Evolutionary conservation across 2,329 filamentous ascomycete genomes (phyloP).

Genomic region (Penicillium oxalicum): DNA sequence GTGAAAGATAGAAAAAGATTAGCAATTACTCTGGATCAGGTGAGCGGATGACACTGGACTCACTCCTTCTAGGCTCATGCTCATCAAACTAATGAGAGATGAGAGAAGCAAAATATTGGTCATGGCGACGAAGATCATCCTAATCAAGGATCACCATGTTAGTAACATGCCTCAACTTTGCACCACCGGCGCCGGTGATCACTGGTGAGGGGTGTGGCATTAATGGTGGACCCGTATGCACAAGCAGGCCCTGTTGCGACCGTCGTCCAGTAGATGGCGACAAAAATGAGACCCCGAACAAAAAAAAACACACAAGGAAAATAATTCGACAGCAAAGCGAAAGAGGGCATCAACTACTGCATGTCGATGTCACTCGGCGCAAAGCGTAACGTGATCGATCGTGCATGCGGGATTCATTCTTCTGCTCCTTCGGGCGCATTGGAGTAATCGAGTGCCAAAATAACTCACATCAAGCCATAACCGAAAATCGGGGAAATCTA

Average conservation of each 20-base stretch:
- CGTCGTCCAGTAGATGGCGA: no score
- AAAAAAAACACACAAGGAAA: background rate
- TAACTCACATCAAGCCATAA: slow-evolving; percentile 36
- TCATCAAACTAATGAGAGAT: slow-evolving; percentile 53
- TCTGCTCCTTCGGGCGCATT: slow-evolving; percentile 21
- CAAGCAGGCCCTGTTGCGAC: background rate
- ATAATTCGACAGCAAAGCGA: background rate
- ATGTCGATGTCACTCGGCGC: slow-evolving; percentile 6
- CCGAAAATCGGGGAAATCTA: slow-evolving; percentile 39
- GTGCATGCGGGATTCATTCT: slow-evolving; percentile 23
- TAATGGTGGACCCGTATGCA: slow-evolving; percentile 7
- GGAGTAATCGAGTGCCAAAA: slow-evolving; percentile 1
- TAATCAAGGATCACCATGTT: slow-evolving; percentile 9
- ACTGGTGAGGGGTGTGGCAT: slow-evolving; percentile 11
- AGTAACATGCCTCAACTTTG: no score
- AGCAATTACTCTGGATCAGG: background rate
- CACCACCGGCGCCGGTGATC: slow-evolving; percentile 1
- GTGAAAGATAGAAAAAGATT: slow-evolving; percentile 3
- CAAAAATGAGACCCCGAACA: background rate
- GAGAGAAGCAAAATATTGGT: slow-evolving; percentile 58
- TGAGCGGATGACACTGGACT: slow-evolving; percentile 6
- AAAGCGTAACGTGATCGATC: slow-evolving; percentile 31
- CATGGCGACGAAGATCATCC: slow-evolving; percentile 55
- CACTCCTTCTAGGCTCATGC: slow-evolving; percentile 53
- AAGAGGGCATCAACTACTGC: background rate